Base-by-base conservation (phyloP, 257 asterid genomes). In the Schizonepeta tenuifolia region DNA sequence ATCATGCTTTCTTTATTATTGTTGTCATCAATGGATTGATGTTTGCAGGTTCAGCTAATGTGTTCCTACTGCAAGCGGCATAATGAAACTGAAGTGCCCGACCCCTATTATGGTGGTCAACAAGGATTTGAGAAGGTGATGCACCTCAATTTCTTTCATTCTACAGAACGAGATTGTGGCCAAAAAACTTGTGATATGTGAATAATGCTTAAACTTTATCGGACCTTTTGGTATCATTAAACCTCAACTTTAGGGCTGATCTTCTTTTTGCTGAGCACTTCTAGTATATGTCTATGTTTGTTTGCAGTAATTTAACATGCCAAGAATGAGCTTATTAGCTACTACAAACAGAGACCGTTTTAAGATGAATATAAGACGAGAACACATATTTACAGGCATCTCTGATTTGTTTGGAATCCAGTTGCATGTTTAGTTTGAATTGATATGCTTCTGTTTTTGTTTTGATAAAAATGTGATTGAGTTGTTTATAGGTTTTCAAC, bases 101-200 rank as follows among this genome's bases (percentile, higher is more conserved):
- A 92, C 75, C 98, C 98, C 17, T 92, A 90, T 67, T 90, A 86
- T 14, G 97, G 98, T 35, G 98, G 98, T 64, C 79, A 81, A 4
- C 85, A 84, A 79, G 98, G 98, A 57, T 92, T 92, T 77, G 96
- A 88, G 83, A 90, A 92, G 97, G 98, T 92, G 84, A 71, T 62
- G 11, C 55, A 3, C 13, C 13, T 1, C 40, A 15, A 5, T 4
- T 35, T 35, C 3, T 3, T 14, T 72, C 44, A n/a, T n/a, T 49
- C 38, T 15, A 14, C 3, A 9, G 63, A 46, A 31, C 54, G 65
- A 36, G 43, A 21, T 46, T 46, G 10, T 5, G 3, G 57, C 53
- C 14, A 3, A 44, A 44, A 24, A 40, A 63, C 47, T 13, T 41
- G 9, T 31, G 7, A 31, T 31, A 31, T 31, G 36, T 31, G 36